A percentile compares a stretch with the other conserved stretches of the same genome.
Conservation (phyloP, 768 basidiomycete genomes). For the Boletus tomentosulus region DNA sequence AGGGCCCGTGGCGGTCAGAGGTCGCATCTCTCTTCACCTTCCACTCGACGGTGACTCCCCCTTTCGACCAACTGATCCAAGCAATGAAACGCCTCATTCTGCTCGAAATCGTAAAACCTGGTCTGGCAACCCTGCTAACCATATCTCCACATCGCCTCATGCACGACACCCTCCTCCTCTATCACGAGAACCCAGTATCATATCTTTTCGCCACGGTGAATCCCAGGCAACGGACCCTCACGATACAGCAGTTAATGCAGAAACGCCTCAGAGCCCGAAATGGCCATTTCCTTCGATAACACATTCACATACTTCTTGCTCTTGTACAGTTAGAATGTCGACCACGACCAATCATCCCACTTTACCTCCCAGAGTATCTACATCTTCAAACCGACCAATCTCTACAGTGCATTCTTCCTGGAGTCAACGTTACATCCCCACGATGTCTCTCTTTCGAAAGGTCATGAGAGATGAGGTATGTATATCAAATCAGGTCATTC, state of each 20-base stretch:
- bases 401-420: conserved; percentile 31
- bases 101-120: conserved; percentile 38
- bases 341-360: conserved; percentile 4
- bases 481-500: conserved; percentile 22
- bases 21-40: conserved; percentile 50
- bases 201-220: conserved; percentile 1
- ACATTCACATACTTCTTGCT: conserved; percentile 3
- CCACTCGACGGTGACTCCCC: conserved; percentile 38
- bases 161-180: background rate
- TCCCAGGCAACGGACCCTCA: background rate
- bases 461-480: conserved; percentile 67
- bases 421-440: conserved; percentile 47
- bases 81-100: conserved; percentile 3
- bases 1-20: conserved; percentile 46
- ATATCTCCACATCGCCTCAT: background rate
- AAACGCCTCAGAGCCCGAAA: background rate
- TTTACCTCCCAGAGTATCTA: conserved; percentile 8
- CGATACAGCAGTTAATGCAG: background rate
- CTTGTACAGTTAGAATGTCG: conserved; percentile 17
- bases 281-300: conserved; percentile 3
- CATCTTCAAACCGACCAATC: conserved; percentile 8
- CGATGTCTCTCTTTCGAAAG: conserved; percentile 49
- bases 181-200: conserved; percentile 6
- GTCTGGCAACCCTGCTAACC: conserved; percentile 45
- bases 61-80: conserved; percentile 14